phyloP scores from a whole-genome alignment of 768 basidiomycete genomes.

The Tricholoma furcatifolium region DNA sequence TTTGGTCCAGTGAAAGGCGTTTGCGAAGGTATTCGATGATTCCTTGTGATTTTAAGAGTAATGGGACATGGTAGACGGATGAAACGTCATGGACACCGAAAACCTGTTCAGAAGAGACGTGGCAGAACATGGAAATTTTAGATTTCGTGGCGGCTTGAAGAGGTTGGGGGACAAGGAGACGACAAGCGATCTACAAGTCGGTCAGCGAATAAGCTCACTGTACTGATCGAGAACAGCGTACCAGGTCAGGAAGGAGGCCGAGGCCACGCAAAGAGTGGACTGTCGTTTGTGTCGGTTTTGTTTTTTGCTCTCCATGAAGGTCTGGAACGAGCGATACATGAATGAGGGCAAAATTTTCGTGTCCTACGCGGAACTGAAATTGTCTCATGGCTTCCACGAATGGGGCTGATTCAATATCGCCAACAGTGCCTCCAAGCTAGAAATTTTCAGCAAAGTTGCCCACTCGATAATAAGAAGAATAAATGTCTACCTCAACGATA shows the following conservation, averaged over 20 bases:
- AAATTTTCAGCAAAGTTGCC: background rate
- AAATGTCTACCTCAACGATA: slow-evolving; percentile 78
- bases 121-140: slow-evolving; percentile 99
- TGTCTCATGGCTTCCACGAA: slow-evolving; percentile 99
- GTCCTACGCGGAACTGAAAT: slow-evolving; percentile 97
- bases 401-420: slow-evolving; percentile 97
- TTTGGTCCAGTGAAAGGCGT: slow-evolving; percentile 68
- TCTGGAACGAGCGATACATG: slow-evolving; percentile 98
- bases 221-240: slow-evolving; percentile 31
- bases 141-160: slow-evolving; percentile 85
- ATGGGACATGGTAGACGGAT: slow-evolving; percentile 96
- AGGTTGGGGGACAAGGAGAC: slow-evolving; percentile 75
- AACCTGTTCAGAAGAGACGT: slow-evolving; percentile 86
- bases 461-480: background rate
- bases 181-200: slow-evolving; percentile 80
- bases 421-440: slow-evolving; percentile 97
- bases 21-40: slow-evolving; percentile 81
- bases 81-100: slow-evolving; percentile 95
- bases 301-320: slow-evolving; percentile 99
- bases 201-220: background rate
- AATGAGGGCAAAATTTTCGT: slow-evolving; percentile 94
- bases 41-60: slow-evolving; percentile 91
- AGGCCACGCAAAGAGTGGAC: slow-evolving; percentile 91
- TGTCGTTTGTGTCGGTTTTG: slow-evolving; percentile 97
- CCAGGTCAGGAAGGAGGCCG: slow-evolving; percentile 90